Percentiles rank a stretch among this genome's conserved stretches.
Conservation (phyloP, 2,329 filamentous ascomycete genomes). For the Huntiella bhutanensis region DNA sequence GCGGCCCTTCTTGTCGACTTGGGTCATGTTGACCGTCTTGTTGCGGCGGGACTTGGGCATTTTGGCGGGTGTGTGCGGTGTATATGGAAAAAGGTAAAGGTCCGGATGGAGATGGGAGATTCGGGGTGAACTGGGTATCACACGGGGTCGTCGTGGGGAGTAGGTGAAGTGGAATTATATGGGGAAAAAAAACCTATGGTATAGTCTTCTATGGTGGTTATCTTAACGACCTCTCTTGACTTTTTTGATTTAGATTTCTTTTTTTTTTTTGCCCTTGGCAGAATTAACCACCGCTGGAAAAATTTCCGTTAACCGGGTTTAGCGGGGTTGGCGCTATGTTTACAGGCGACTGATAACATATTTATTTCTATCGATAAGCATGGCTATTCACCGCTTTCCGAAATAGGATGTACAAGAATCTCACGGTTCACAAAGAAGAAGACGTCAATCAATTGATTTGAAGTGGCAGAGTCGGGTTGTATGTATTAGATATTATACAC, state of each 20-base stretch:
- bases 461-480: no score
- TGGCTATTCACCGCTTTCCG: slow-evolving; percentile 4
- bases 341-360: no score
- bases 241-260: no score
- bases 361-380: slow-evolving; percentile 9
- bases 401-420: background rate
- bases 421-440: background rate
- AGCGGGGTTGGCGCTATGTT: slow-evolving; percentile 3
- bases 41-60: slow-evolving; percentile 97
- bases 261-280: background rate
- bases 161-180: background rate
- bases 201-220: no score
- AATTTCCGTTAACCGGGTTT: slow-evolving; percentile 9
- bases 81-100: background rate
- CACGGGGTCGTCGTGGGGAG: background rate
- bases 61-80: slow-evolving; percentile 15
- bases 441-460: no score
- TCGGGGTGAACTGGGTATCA: background rate
- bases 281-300: slow-evolving; percentile 4
- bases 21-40: slow-evolving; percentile 73
- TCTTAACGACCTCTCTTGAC: background rate
- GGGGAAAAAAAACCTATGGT: background rate
- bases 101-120: background rate
- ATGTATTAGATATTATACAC: no score
- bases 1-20: slow-evolving; percentile 80